Conservation (phyloP, 164 flowering plant genomes). For the Nelumbo lutea region DNA sequence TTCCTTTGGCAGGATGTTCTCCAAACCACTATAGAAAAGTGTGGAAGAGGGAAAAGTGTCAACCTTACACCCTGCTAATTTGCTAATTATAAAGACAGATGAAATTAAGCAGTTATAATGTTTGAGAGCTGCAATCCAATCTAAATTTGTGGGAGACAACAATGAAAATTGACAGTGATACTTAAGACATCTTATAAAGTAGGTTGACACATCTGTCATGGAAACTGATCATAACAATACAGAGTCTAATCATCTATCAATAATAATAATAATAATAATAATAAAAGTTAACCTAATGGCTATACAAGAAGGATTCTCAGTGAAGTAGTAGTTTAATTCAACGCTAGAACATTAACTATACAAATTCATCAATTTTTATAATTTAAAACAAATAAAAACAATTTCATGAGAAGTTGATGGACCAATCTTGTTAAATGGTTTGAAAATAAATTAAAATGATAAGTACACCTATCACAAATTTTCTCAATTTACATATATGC, state of each 20-base stretch:
- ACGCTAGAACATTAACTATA: neutral
- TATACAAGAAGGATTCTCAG: no score
- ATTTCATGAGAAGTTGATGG: no score
- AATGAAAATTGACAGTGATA: neutral
- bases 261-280: neutral
- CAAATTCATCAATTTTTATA: no score
- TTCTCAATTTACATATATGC: no score
- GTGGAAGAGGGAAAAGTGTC: neutral
- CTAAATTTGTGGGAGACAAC: neutral
- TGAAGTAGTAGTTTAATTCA: neutral
- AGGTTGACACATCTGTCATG: neutral
- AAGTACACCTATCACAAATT: no score
- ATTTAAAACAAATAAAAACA: no score
- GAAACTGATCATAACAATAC: neutral
- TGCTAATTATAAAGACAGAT: neutral
- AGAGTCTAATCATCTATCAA: neutral
- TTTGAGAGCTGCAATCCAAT: neutral
- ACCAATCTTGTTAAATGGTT: no score
- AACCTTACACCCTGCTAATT: neutral
- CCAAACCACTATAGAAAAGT: slow-evolving; percentile 13
- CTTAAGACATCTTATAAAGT: neutral
- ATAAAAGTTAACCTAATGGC: no score
- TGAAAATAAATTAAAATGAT: no score
- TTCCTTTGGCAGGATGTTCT: slow-evolving; percentile 31
- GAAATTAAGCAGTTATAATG: neutral